Conservation (phyloP, 176 grass and related monocot genomes). For the Avena insularis region DNA sequence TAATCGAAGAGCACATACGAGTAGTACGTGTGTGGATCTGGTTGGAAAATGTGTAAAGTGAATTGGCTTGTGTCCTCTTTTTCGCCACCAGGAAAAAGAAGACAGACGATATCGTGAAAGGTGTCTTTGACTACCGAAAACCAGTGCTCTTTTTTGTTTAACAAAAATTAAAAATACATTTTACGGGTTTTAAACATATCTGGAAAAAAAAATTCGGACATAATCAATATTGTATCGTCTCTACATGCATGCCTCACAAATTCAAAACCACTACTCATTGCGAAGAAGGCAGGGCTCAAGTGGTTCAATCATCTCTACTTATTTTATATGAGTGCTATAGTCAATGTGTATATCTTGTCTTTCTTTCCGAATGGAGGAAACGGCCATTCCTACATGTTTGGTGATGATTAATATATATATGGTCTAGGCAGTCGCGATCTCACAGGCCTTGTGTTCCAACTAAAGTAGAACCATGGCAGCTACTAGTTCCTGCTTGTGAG, state of each 20-base stretch:
- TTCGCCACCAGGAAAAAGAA: background rate
- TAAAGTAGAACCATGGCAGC: conserved; percentile 6
- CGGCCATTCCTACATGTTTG: background rate
- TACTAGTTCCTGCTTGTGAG: background rate
- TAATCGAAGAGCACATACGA: background rate
- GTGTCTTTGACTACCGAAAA: too few species aligned
- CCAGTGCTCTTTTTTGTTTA: too few species aligned
- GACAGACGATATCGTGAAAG: background rate
- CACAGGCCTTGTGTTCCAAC: background rate
- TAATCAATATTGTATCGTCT: too few species aligned
- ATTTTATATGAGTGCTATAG: conserved; percentile 10
- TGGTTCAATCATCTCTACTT: background rate
- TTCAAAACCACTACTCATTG: background rate
- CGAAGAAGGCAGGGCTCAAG: background rate
- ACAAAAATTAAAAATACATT: too few species aligned
- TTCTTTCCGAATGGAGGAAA: background rate
- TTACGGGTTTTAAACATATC: too few species aligned
- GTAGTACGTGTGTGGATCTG: background rate
- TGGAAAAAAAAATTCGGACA: too few species aligned
- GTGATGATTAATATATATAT: background rate
- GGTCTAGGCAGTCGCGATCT: background rate
- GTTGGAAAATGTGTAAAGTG: background rate
- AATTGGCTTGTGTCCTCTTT: background rate
- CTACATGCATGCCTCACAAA: background rate
- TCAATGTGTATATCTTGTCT: background rate